These are phyloP conservation scores for Apodospora peruviana DNA, from an alignment of 495 filamentous ascomycete species.

Conservation along the genomic window DNA sequence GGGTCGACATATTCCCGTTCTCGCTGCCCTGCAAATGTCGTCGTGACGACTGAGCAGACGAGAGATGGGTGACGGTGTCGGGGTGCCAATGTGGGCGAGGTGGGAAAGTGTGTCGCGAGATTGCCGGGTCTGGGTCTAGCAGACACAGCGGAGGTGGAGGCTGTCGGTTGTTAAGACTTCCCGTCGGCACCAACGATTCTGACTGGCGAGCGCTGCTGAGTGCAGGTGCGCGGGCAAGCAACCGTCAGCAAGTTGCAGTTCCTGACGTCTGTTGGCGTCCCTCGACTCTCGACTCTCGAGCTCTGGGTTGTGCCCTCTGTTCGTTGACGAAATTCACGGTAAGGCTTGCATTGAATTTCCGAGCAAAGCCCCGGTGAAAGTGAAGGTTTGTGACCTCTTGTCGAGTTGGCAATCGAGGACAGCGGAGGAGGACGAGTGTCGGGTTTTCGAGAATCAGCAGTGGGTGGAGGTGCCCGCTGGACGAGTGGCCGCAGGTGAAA, in stretches of 20 bases:
- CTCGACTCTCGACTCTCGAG: not conserved
- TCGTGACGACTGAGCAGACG: slow-evolving; percentile 8
- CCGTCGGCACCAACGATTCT: slow-evolving; percentile 11
- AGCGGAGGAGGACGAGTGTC: too few relatives aligned
- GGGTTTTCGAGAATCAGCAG: too few relatives aligned
- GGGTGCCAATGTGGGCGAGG: not conserved
- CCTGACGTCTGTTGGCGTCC: slow-evolving; percentile 6
- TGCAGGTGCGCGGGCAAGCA: not conserved
- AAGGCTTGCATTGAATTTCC: too few relatives aligned
- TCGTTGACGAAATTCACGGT: too few relatives aligned
- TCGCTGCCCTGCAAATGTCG: slow-evolving; percentile 14
- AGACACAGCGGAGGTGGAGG: slow-evolving; percentile 7
- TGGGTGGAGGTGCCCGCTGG: too few relatives aligned
- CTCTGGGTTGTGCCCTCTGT: too few relatives aligned
- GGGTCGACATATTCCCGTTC: slow-evolving; percentile 65
- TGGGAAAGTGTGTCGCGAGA: slow-evolving; percentile 2
- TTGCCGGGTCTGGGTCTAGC: not conserved
- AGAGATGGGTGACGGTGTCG: slow-evolving; percentile 1
- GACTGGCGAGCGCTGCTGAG: slow-evolving; percentile 7
- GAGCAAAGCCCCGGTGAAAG: too few relatives aligned
- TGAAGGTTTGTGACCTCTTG: too few relatives aligned
- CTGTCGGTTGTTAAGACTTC: slow-evolving; percentile 15
- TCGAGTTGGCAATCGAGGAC: too few relatives aligned
- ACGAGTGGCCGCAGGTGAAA: too few relatives aligned
- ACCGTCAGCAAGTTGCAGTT: not conserved